A percentile compares a stretch with the other conserved stretches of the same genome.
These are phyloP conservation scores for Fusarium keratoplasticum DNA, from an alignment of 2,329 filamentous ascomycete species.

Conservation along the genomic window DNA sequence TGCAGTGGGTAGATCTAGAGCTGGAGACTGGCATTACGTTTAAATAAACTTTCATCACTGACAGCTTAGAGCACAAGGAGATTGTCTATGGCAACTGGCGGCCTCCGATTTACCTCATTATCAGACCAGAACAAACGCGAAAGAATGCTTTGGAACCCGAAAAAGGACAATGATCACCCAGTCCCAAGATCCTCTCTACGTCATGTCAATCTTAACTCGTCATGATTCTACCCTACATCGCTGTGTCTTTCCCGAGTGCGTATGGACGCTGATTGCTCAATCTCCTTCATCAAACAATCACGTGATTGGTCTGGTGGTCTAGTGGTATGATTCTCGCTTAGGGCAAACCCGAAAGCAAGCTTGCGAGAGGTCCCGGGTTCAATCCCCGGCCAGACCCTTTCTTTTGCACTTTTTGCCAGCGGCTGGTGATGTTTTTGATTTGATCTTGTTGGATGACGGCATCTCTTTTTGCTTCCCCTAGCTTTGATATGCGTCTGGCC, in stretches of 20 bases:
- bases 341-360: constrained; percentile 58
- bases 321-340: constrained; percentile 80
- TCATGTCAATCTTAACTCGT: neutral
- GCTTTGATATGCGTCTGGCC: neutral
- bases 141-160: neutral
- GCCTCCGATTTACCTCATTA: neutral
- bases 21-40: neutral
- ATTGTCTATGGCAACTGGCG: neutral
- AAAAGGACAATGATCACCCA: neutral
- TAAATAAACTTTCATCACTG: neutral
- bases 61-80: neutral
- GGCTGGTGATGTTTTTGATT: neutral
- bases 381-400: constrained; percentile 58
- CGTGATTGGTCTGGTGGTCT: constrained; percentile 64
- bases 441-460: neutral
- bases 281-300: neutral
- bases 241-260: neutral
- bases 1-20: neutral
- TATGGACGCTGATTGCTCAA: neutral
- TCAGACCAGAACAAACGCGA: neutral
- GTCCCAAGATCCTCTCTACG: neutral
- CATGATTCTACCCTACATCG: neutral
- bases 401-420: constrained; percentile 36
- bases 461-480: neutral
- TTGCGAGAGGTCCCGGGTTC: constrained; percentile 61